phyloP scores from a whole-genome alignment of 129 eudicot genomes.

The Scalesia atractyloides region DNA sequence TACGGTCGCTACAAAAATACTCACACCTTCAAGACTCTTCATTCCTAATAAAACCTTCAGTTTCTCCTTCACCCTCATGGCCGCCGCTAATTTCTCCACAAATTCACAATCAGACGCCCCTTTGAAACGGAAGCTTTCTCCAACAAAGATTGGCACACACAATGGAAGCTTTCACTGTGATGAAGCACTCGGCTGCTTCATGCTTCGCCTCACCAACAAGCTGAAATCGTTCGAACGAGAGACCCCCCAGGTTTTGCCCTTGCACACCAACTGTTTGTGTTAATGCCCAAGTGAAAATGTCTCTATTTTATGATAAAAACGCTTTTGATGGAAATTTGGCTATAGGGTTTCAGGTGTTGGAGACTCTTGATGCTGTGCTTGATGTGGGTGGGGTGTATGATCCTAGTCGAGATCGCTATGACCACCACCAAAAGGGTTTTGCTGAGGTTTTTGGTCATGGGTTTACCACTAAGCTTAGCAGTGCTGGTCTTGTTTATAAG shows the following conservation, averaged over 20 bases:
- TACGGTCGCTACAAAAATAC: conserved; percentile 29
- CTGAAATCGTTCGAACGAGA: conserved; percentile 69
- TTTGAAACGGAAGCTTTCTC: conserved; percentile 30
- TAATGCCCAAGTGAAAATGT: conserved; percentile 17
- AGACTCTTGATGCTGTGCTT: conserved; percentile 75
- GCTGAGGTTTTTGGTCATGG: conserved; percentile 86
- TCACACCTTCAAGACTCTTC: conserved; percentile 18
- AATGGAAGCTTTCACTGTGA: conserved; percentile 91
- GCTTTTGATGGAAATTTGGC: neutral
- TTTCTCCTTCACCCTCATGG: conserved; percentile 31
- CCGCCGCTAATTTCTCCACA: conserved; percentile 40
- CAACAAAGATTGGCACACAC: conserved; percentile 59
- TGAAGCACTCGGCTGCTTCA: conserved; percentile 91
- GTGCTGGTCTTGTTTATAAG: conserved; percentile 92
- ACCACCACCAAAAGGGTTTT: conserved; percentile 90
- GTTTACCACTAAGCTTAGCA: conserved; percentile 75
- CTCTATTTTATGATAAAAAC: too few species aligned
- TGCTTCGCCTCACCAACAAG: conserved; percentile 78
- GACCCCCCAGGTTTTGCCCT: conserved; percentile 58
- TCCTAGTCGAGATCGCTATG: conserved; percentile 68
- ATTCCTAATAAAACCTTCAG: conserved; percentile 13
- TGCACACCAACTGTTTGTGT: conserved; percentile 40
- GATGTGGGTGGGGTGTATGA: conserved; percentile 93
- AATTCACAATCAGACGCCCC: conserved; percentile 23
- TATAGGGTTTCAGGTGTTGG: conserved; percentile 56